A percentile compares a stretch with the other conserved stretches of the same genome.
Evolutionary conservation across 2,329 filamentous ascomycete species (phyloP).

Genomic region (Magnaporthales sp.): DNA sequence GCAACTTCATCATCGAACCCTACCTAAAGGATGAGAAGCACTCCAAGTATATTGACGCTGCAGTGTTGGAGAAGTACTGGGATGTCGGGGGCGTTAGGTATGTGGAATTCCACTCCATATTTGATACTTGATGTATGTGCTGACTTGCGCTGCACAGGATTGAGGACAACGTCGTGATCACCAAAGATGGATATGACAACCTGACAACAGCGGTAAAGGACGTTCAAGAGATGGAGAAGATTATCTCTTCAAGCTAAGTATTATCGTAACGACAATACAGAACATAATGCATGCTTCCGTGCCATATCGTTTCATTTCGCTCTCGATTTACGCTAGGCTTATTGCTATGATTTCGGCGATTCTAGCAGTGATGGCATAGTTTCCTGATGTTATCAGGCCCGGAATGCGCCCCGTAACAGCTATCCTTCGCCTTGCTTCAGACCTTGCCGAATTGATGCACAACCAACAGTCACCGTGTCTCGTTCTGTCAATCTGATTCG

Average conservation of each 20-base stretch:
- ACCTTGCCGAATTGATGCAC: too few species aligned
- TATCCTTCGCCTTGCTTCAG: too few species aligned
- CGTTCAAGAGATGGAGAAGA: slow-evolving; percentile 45
- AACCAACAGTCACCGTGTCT: too few species aligned
- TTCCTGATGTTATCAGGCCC: not conserved
- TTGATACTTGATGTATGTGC: not conserved
- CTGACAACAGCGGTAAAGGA: slow-evolving; percentile 58
- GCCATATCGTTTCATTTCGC: not conserved
- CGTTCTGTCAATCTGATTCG: too few species aligned
- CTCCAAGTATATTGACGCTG: slow-evolving; percentile 65
- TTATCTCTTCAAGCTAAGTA: slow-evolving; percentile 28
- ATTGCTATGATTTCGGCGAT: not conserved
- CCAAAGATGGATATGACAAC: slow-evolving; percentile 51
- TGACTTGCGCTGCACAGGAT: slow-evolving; percentile 27
- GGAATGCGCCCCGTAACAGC: not conserved
- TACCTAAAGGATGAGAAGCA: slow-evolving; percentile 66
- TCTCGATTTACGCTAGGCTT: not conserved
- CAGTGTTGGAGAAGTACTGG: slow-evolving; percentile 72
- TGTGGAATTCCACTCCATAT: slow-evolving; percentile 20
- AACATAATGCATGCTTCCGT: not conserved
- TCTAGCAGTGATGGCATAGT: not conserved
- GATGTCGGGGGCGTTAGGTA: slow-evolving; percentile 66
- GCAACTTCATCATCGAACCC: slow-evolving; percentile 76
- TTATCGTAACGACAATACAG: not conserved
- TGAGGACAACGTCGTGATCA: slow-evolving; percentile 58